These are phyloP conservation scores for Thraustochytrium sp. DNA, from an alignment of 352 stramenopile species.

Conservation along the genomic window DNA sequence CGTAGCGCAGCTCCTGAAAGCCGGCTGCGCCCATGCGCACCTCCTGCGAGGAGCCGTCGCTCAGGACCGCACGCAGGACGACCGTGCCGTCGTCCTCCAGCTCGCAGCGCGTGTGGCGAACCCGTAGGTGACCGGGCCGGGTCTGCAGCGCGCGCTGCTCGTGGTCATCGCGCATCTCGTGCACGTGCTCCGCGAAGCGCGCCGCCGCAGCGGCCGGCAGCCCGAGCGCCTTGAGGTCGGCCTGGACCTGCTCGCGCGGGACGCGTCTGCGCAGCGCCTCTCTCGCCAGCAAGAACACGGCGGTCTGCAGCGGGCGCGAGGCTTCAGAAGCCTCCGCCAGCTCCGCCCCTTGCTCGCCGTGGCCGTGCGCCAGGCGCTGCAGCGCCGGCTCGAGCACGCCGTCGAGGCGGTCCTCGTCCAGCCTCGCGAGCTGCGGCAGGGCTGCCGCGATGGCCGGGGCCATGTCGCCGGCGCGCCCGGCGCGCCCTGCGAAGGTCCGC, in stretches of 20 bases:
- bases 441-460: too few relatives aligned
- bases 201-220: not conserved
- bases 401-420: too few relatives aligned
- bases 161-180: not conserved
- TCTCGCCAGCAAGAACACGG: not conserved
- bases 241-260: not conserved
- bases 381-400: too few relatives aligned
- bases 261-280: not conserved
- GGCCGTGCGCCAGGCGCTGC: too few relatives aligned
- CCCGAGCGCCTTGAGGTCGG: not conserved
- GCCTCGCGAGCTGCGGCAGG: too few relatives aligned
- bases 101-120: not conserved
- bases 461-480: too few relatives aligned
- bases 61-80: not conserved
- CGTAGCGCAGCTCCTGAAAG: not conserved
- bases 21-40: not conserved
- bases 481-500: too few relatives aligned
- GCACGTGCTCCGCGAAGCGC: not conserved
- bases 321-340: too few relatives aligned
- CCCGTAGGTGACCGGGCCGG: not conserved
- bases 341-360: too few relatives aligned
- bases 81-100: not conserved
- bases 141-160: not conserved
- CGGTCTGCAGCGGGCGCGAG: not conserved
- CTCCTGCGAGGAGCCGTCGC: not conserved